Evolutionary conservation across 306 rosid genomes (phyloP), one percentile per base, ranked within the genome.

Genomic region (Cucumis hystrix): DNA sequence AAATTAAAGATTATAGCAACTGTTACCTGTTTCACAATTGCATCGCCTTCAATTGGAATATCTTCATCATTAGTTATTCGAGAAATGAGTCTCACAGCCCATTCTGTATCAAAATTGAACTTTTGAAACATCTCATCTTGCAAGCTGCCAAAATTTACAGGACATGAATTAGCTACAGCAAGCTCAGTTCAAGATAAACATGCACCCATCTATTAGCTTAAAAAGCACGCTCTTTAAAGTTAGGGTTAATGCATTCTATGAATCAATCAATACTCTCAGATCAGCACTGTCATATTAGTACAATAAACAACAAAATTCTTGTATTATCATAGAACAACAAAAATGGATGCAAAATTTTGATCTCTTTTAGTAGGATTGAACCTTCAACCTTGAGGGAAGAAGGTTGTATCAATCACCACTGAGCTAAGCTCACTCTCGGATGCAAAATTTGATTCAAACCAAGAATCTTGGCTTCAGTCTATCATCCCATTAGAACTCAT

Each of bases 111-210:
- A 86, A 92, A 92, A 85, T 95, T 92, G 75, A 95, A 95, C 87
- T 95, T 95, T 65, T 81, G 97, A 84, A 95, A 92, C 97, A 95
- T 95, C 87, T 95, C 97, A 79, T 95, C 98, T 91, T 95, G 98
- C 93, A 95, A 86, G 83, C 98, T 95, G 80, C 84, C 79, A 85
- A 80, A 63, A 76, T 70, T 60, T 40, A 76, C 43, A 52, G 57
- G 35, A 83, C 80, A 80, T 81, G 83, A 79, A 45, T 30, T 82
- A 58, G 52, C 11, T n/a, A 75, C 77, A 59, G 68, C 68, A 78
- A 70, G 58, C 75, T 70, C 37, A 45, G 54, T 70, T 49, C 37
- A 69, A 69, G 14, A 69, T 43, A 69, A 20, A 40, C 6, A 6
- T 33, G 21, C 35, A 69, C 10, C 47, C 10, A 4, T 68, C 41